Percentiles rank a stretch among this genome's conserved stretches.
Evolutionary conservation across 805 yeast species (phyloP).

Genomic region (Starmerella powellii): DNA sequence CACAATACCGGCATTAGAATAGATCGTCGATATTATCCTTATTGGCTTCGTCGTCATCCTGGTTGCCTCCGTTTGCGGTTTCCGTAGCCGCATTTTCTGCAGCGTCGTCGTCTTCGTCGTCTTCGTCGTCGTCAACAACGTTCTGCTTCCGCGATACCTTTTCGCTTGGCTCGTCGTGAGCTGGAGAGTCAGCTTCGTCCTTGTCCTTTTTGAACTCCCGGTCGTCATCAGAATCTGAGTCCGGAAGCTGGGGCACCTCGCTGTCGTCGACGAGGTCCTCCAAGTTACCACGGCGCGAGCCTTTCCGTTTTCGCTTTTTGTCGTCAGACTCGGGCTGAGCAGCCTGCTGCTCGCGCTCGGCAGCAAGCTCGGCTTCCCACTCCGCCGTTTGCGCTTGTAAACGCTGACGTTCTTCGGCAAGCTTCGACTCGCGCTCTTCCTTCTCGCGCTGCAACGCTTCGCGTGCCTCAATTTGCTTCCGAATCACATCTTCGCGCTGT

Average conservation of each 20-base stretch:
- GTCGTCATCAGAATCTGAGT: slow-evolving; percentile 29
- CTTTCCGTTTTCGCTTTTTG: slow-evolving; percentile 8
- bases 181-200: slow-evolving; percentile 25
- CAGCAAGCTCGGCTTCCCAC: slow-evolving; percentile 30
- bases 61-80: slow-evolving; percentile 9
- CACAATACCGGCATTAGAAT: slow-evolving; percentile 7
- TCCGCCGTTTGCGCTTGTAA: slow-evolving; percentile 28
- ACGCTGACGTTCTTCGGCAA: slow-evolving; percentile 26
- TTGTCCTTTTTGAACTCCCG: slow-evolving; percentile 23
- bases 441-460: slow-evolving; percentile 20
- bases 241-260: slow-evolving; percentile 29
- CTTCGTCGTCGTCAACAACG: slow-evolving; percentile 15
- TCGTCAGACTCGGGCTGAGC: slow-evolving; percentile 1
- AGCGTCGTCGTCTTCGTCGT: slow-evolving; percentile 16
- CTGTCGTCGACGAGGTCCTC: slow-evolving; percentile 32
- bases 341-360: slow-evolving; percentile 30
- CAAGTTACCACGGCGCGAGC: slow-evolving; percentile 14
- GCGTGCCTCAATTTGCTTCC: slow-evolving; percentile 32
- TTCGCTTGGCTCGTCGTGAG: background rate
- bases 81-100: too few species aligned
- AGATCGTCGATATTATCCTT: slow-evolving; percentile 22
- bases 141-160: slow-evolving; percentile 6
- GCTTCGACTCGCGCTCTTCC: slow-evolving; percentile 25
- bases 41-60: slow-evolving; percentile 25
- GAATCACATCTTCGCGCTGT: slow-evolving; percentile 46